Conservation (phyloP, 2,329 filamentous ascomycete genomes). For the Chrysoporthe deuterocubensis region DNA sequence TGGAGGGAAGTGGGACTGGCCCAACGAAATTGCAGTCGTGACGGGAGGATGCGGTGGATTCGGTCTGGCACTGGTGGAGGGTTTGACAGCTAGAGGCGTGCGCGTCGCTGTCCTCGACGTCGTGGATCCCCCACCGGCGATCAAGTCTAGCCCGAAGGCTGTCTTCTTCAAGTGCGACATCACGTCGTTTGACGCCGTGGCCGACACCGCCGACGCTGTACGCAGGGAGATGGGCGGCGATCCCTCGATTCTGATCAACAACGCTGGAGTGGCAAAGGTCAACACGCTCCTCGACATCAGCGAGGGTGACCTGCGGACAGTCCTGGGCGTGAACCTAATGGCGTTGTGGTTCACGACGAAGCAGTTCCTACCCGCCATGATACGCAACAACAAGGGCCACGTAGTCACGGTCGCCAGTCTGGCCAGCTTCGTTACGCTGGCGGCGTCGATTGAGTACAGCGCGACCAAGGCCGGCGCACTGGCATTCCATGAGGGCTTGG, state of each 20-base stretch:
- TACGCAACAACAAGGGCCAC: conserved; percentile 62
- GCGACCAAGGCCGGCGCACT: conserved; percentile 61
- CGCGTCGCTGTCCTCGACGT: conserved; percentile 44
- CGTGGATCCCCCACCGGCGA: conserved; percentile 35
- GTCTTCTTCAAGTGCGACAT: conserved; percentile 51
- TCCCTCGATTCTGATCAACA: conserved; percentile 65
- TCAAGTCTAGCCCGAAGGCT: conserved; percentile 29
- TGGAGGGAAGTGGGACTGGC: conserved; percentile 33
- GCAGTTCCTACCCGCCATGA: conserved; percentile 61
- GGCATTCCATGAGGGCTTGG: conserved; percentile 61
- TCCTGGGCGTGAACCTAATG: conserved; percentile 23
- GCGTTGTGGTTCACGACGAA: conserved; percentile 54
- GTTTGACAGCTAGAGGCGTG: conserved; percentile 41
- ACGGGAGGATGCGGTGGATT: conserved; percentile 40
- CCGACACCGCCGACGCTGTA: conserved; percentile 44
- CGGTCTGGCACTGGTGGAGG: conserved; percentile 40
- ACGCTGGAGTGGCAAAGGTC: conserved; percentile 57
- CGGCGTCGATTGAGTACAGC: conserved; percentile 62
- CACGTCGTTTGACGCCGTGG: conserved; percentile 50
- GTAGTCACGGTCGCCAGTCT: conserved; percentile 62
- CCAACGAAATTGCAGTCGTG: conserved; percentile 36
- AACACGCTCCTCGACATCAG: conserved; percentile 55
- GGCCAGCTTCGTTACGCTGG: conserved; percentile 55
- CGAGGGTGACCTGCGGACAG: conserved; percentile 46
- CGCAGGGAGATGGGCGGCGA: conserved; percentile 39